Conservation (phyloP, 169 alveolate genomes). For the Plasmodium falciparum region DNA sequence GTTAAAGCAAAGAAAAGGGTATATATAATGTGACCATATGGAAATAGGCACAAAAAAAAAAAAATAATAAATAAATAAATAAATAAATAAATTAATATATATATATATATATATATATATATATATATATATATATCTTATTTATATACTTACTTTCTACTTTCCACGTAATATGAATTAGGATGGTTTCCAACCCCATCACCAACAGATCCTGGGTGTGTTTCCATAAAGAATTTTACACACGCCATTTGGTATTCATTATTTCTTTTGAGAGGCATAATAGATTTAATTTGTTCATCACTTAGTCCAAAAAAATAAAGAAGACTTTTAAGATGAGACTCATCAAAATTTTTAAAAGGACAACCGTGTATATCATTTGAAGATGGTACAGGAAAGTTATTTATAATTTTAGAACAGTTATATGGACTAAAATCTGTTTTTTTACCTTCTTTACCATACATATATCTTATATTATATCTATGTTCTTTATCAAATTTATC, state of each 20-base stretch:
- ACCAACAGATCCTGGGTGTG: constrained; percentile 88
- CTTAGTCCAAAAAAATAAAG: constrained; percentile 72
- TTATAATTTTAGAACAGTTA: constrained; percentile 92
- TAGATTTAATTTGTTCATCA: constrained; percentile 82
- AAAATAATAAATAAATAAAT: too few relatives aligned
- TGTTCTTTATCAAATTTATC: constrained; percentile 92
- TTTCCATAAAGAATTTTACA: constrained; percentile 88
- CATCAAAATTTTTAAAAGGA: constrained; percentile 91
- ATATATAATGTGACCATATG: background rate
- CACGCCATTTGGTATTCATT: constrained; percentile 92
- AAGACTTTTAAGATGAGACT: constrained; percentile 51
- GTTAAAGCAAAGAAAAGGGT: background rate
- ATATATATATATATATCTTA: background rate
- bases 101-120: background rate
- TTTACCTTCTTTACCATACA: constrained; percentile 96
- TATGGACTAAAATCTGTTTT: constrained; percentile 93
- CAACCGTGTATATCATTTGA: constrained; percentile 95
- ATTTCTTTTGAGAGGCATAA: constrained; percentile 82
- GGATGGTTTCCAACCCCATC: constrained; percentile 95
- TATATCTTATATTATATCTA: constrained; percentile 93
- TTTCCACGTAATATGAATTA: constrained; percentile 87
- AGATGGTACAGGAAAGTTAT: constrained; percentile 89
- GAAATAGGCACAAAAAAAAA: background rate
- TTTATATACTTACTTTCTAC: constrained; percentile 74
- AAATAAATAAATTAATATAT: background rate